These are phyloP conservation scores for Linderina pennispora DNA, from an alignment of 192 early-diverging fungal genomes.

Conservation along the genomic window DNA sequence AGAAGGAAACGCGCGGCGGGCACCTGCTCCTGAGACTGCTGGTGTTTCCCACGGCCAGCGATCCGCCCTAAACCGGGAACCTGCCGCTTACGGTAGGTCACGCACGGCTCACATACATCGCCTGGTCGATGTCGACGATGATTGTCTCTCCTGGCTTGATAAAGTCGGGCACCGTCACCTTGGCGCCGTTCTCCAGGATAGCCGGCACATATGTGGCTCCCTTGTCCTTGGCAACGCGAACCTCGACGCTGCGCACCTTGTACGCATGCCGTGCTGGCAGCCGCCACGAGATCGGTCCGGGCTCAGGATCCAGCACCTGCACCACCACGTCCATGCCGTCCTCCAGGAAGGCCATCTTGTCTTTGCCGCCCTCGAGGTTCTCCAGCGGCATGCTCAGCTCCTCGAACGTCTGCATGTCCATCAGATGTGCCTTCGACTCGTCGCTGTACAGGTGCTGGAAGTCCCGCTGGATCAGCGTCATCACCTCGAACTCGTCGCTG, in stretches of 20 bases:
- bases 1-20: too few relatives aligned
- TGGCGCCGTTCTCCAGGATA: constrained; percentile 56
- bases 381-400: constrained; percentile 54
- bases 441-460: constrained; percentile 72
- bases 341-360: constrained; percentile 40
- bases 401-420: constrained; percentile 67
- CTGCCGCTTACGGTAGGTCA: too few relatives aligned
- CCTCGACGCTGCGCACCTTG: constrained; percentile 49
- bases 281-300: constrained; percentile 54
- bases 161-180: constrained; percentile 76
- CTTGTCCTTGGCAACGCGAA: constrained; percentile 54
- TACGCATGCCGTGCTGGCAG: constrained; percentile 55
- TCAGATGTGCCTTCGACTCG: constrained; percentile 55
- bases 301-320: constrained; percentile 52
- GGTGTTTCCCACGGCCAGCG: too few relatives aligned
- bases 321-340: constrained; percentile 55
- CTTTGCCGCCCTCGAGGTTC: constrained; percentile 54
- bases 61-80: too few relatives aligned
- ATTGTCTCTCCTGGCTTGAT: constrained; percentile 71
- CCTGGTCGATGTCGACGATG: constrained; percentile 59
- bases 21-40: too few relatives aligned
- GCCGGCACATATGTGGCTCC: constrained; percentile 65
- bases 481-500: constrained; percentile 63
- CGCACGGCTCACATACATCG: constrained; percentile 58
- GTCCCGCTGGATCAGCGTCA: constrained; percentile 55